phyloP scores from a whole-genome alignment of 1,284 basidiomycete species.

The Ceratobasidium sp. region DNA sequence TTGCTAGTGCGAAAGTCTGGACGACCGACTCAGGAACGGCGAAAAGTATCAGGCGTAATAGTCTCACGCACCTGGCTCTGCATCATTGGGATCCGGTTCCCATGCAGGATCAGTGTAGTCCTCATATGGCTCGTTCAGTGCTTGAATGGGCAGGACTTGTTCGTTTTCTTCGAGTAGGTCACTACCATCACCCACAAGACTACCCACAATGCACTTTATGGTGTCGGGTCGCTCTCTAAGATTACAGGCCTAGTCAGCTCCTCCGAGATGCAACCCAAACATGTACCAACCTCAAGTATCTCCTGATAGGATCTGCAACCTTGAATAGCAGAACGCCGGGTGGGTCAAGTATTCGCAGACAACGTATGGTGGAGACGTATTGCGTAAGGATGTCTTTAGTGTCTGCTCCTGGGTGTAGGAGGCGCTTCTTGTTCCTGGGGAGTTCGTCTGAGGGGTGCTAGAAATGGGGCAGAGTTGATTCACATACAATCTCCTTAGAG shows the following conservation, averaged over 20 bases:
- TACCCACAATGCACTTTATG: constrained; percentile 90
- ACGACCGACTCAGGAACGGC: constrained; percentile 22
- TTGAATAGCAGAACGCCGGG: constrained; percentile 92
- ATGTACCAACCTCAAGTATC: constrained; percentile 75
- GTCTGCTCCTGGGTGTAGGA: constrained; percentile 95
- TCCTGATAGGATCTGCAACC: constrained; percentile 88
- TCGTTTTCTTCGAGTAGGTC: constrained; percentile 85
- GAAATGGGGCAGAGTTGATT: background rate
- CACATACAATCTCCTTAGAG: constrained; percentile 74
- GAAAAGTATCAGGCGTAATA: background rate
- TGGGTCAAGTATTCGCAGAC: constrained; percentile 89
- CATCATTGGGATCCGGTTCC: constrained; percentile 94
- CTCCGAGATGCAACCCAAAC: background rate
- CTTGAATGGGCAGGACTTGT: constrained; percentile 76
- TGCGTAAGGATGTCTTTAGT: constrained; percentile 91
- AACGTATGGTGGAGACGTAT: constrained; percentile 96
- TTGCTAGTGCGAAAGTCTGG: constrained; percentile 89
- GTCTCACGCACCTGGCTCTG: constrained; percentile 76
- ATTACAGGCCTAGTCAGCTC: constrained; percentile 17
- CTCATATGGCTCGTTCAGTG: constrained; percentile 70
- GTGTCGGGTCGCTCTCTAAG: constrained; percentile 86
- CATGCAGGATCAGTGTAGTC: constrained; percentile 89
- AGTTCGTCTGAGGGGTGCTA: constrained; percentile 29
- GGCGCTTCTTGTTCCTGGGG: constrained; percentile 79
- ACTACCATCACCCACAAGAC: constrained; percentile 86